Evolutionary conservation across 805 yeast species (phyloP), one percentile per base, ranked within the genome.

Genomic region (Groenewaldozyma tartarivorans): DNA sequence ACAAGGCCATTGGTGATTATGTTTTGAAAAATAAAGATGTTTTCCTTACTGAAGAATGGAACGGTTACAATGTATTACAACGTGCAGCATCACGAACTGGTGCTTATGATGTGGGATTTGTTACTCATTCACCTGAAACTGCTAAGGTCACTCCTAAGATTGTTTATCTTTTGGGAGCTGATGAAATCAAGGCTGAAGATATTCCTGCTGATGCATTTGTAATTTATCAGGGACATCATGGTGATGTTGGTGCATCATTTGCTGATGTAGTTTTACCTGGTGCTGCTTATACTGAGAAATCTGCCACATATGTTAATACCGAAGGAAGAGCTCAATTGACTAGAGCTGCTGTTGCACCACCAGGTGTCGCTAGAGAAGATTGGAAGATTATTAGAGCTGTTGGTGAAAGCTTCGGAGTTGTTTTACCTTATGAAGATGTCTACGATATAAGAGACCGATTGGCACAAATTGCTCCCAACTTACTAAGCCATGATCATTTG

Each of bases 191-290:
- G 46, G 74, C 78, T 46, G 64, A 71, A 44, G 81, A 80, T 45
- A 75, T 84, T 52, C 94, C 94, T 50, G 68, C 70, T 60, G 92
- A 84, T 58, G 85, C 95, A 3, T 85, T 84, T 60, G 95, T 85
- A 22, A 78, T 84, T 40, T 84, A 84, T 66, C 86, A 84, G 66
- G 95, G 95, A 42, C 94, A 85, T 63, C 94, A 84, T 63, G 95
- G 95, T 65, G 95, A 84, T 53, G 62, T 73, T 18, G 95, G 95
- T 51, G 95, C 95, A 21, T 78, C 90, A 5, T 73, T 76, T 52
- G 95, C 95, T 35, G 94, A 84, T 61, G 94, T 84, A 35, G 74
- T 84, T 45, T 72, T 84, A 50, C 95, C 95, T 35, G 88, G 88
- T 36, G 72, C 88, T 27, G 94, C 95, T 31, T 85, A 80, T 72